Conservation (phyloP, 2,329 filamentous ascomycete genomes). For the Lachnellula hyalina region DNA sequence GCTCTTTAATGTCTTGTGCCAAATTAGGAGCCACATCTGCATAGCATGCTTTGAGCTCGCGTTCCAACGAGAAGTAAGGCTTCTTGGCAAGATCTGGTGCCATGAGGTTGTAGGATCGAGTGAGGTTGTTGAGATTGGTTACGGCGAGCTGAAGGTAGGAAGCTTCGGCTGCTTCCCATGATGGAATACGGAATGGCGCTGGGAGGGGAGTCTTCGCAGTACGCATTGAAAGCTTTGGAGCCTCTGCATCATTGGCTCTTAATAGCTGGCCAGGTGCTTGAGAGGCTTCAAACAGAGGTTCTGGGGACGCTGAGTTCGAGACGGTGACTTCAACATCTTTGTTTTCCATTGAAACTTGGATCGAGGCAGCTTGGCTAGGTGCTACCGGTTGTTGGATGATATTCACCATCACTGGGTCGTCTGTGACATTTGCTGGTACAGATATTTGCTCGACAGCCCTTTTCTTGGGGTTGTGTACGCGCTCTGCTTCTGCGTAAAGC, state of each 20-base stretch:
- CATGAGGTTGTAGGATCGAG: conserved; percentile 90
- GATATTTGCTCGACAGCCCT: conserved; percentile 42
- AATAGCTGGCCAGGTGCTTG: background rate
- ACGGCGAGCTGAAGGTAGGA: conserved; percentile 74
- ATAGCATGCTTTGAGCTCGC: conserved; percentile 77
- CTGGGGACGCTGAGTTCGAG: background rate
- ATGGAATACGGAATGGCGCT: conserved; percentile 68
- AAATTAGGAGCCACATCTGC: conserved; percentile 78
- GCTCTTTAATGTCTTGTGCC: conserved; percentile 64
- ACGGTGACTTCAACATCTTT: conserved; percentile 6
- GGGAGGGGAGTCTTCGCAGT: conserved; percentile 33
- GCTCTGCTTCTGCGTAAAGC: conserved; percentile 71
- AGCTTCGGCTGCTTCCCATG: conserved; percentile 68
- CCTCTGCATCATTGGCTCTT: conserved; percentile 7
- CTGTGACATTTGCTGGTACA: conserved; percentile 42
- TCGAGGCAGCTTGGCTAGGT: conserved; percentile 3
- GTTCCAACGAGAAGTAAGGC: conserved; percentile 78
- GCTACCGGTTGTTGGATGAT: conserved; percentile 35
- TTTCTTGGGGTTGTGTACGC: conserved; percentile 52
- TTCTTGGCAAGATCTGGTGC: conserved; percentile 89
- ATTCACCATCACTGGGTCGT: conserved; percentile 45
- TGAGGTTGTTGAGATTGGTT: conserved; percentile 69
- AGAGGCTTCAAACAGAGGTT: conserved; percentile 4
- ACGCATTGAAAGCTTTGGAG: conserved; percentile 9
- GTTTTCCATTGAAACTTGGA: conserved; percentile 17